A percentile compares a stretch with the other conserved stretches of the same genome.
Conservation (phyloP, 495 filamentous ascomycete species). For the Xylaria curta region DNA sequence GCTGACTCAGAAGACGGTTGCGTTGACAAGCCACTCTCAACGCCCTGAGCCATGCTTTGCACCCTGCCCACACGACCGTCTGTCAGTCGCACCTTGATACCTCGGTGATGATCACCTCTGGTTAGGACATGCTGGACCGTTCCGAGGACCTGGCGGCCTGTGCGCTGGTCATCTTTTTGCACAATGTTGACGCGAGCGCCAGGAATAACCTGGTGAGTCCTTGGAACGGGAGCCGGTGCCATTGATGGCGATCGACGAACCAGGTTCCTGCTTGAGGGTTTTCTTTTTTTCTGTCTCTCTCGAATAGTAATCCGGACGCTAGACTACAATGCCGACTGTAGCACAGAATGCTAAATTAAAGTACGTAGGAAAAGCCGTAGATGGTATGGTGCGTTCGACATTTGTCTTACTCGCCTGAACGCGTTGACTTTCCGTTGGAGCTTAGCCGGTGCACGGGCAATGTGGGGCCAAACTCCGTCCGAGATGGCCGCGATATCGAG, state of each 20-base stretch:
- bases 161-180: conserved; percentile 73
- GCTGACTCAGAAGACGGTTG: conserved; percentile 32
- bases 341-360: not conserved
- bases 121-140: conserved; percentile 67
- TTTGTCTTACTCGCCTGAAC: not conserved
- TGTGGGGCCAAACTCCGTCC: not conserved
- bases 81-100: conserved; percentile 74
- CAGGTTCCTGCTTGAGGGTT: not conserved
- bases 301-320: not conserved
- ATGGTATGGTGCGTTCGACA: conserved; percentile 1
- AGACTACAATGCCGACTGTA: not conserved
- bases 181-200: conserved; percentile 71
- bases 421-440: not conserved
- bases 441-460: not conserved
- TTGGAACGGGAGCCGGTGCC: conserved; percentile 49
- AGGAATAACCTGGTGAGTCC: conserved; percentile 54
- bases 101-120: conserved; percentile 72
- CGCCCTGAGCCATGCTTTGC: conserved; percentile 45
- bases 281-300: not conserved
- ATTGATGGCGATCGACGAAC: not conserved
- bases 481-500: not conserved
- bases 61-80: conserved; percentile 62
- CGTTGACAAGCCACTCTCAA: conserved; percentile 27
- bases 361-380: not conserved
- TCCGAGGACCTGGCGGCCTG: conserved; percentile 69